phyloP scores from a whole-genome alignment of 192 early-diverging fungal species.

The Kickxella alabastrina region DNA sequence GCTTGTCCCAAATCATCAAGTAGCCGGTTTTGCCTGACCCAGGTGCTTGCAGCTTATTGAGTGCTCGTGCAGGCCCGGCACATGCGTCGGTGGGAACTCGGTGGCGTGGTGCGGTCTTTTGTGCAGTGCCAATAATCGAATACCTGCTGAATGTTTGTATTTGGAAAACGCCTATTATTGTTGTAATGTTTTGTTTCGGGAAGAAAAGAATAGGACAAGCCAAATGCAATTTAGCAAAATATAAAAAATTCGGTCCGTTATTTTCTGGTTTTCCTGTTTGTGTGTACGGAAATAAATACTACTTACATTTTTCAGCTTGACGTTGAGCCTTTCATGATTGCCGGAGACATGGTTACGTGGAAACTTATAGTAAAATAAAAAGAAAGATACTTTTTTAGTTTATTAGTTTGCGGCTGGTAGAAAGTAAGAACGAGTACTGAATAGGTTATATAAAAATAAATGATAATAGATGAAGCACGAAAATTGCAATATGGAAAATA shows the following conservation, averaged over 20 bases:
- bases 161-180: not conserved
- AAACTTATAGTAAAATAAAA: not conserved
- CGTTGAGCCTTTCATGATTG: not conserved
- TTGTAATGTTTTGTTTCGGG: too few species aligned
- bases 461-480: too few species aligned
- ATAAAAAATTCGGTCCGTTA: too few species aligned
- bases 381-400: too few species aligned
- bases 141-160: not conserved
- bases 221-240: too few species aligned
- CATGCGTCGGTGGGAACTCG: not conserved
- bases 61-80: not conserved
- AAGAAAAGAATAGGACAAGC: too few species aligned
- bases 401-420: too few species aligned
- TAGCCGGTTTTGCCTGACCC: constrained; percentile 22
- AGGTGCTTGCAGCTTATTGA: not conserved
- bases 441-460: too few species aligned
- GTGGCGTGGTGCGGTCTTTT: not conserved
- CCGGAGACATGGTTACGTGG: not conserved
- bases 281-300: not conserved
- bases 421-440: too few species aligned
- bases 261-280: too few species aligned
- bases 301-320: constrained; percentile 5
- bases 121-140: not conserved
- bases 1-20: constrained; percentile 26
- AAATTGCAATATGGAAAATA: too few species aligned